Evolutionary conservation across 257 asterid species (phyloP).

Genomic region (Plantago elongata): DNA sequence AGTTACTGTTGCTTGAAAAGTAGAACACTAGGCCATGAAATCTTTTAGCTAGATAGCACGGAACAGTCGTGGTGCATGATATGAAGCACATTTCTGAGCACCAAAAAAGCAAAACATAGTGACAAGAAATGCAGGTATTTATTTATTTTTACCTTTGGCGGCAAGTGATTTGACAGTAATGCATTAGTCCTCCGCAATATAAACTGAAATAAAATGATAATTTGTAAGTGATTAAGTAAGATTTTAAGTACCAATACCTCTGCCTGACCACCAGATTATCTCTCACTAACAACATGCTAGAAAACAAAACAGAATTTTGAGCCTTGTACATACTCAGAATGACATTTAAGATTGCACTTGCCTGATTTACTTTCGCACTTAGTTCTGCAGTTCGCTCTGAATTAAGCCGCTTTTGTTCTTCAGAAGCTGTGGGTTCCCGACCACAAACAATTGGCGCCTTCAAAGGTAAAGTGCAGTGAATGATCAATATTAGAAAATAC

Average conservation of each 20-base stretch:
- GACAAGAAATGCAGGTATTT: conserved; percentile 12
- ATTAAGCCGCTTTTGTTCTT: conserved; percentile 75
- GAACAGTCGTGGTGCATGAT: no score
- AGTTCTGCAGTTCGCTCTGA: conserved; percentile 86
- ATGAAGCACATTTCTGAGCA: not conserved
- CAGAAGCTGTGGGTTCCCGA: conserved; percentile 86
- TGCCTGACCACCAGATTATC: conserved; percentile 14
- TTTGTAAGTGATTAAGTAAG: conserved; percentile 21
- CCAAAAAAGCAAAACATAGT: not conserved
- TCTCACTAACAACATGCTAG: conserved; percentile 10
- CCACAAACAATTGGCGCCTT: conserved; percentile 87
- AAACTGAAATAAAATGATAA: conserved; percentile 50
- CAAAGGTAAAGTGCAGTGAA: conserved; percentile 18
- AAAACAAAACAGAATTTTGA: conserved; percentile 18
- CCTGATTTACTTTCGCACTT: conserved; percentile 92
- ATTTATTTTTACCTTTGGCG: conserved; percentile 80
- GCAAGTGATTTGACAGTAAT: conserved; percentile 90
- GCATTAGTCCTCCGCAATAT: conserved; percentile 96
- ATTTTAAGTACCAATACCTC: conserved; percentile 15
- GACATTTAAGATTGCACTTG: conserved; percentile 22
- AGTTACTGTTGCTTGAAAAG: not conserved
- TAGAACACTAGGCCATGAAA: not conserved
- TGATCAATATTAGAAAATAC: conserved; percentile 17
- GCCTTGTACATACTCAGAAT: conserved; percentile 8
- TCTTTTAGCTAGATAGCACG: not conserved